phyloP scores from a whole-genome alignment of 1,284 basidiomycete species.

The Microbotryum saponariae region DNA sequence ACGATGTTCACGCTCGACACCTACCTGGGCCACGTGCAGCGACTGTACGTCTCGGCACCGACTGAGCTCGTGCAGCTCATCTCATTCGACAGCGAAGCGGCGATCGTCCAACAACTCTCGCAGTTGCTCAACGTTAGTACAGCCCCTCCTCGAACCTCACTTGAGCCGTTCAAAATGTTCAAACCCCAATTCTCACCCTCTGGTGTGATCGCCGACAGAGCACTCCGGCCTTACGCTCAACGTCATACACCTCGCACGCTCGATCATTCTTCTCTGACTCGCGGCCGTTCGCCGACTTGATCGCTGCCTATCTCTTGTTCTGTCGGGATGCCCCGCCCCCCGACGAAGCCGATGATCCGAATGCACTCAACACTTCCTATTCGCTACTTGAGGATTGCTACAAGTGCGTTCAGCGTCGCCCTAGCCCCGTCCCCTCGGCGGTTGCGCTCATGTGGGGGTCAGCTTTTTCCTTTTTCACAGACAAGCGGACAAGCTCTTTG shows the following conservation, averaged over 20 bases:
- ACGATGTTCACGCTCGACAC: too few species aligned
- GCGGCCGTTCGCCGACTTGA: constrained; percentile 28
- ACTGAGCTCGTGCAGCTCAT: too few species aligned
- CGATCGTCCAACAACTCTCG: too few species aligned
- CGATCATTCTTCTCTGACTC: constrained; percentile 22
- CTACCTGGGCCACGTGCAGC: too few species aligned
- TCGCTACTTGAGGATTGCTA: constrained; percentile 28
- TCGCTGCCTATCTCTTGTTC: constrained; percentile 31
- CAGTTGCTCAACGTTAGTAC: too few species aligned
- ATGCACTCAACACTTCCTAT: constrained; percentile 7
- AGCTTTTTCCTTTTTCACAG: constrained; percentile 5
- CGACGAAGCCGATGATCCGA: background rate
- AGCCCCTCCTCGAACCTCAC: too few species aligned
- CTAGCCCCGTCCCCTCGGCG: too few species aligned
- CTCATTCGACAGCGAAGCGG: too few species aligned
- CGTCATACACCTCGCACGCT: constrained; percentile 18
- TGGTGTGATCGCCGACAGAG: background rate
- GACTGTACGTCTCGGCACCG: too few species aligned
- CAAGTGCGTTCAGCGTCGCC: constrained; percentile 18
- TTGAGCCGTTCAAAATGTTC: too few species aligned
- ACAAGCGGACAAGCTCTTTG: constrained; percentile 37
- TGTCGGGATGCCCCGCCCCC: constrained; percentile 15
- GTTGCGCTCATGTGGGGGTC: background rate
- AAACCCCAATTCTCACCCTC: too few species aligned
- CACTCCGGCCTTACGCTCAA: constrained; percentile 16